phyloP scores from a whole-genome alignment of 139 green algal genomes.

The Picochlorum sp. region DNA sequence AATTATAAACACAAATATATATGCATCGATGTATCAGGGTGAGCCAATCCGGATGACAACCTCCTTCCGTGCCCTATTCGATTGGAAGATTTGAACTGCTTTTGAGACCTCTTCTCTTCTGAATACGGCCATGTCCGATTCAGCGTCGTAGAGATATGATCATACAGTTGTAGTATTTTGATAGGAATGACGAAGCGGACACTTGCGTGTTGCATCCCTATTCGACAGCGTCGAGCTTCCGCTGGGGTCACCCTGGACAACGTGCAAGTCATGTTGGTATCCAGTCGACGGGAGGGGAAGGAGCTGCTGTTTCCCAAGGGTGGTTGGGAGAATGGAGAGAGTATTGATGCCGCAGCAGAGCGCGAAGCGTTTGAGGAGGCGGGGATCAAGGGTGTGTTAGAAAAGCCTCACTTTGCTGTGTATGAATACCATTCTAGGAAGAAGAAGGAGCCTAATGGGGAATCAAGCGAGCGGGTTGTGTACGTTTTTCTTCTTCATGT shows the following conservation, averaged over 20 bases:
- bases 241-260: constrained; percentile 1
- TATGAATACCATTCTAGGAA: constrained; percentile 37
- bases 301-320: constrained; percentile 83
- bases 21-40: too few relatives aligned
- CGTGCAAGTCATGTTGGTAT: constrained; percentile 68
- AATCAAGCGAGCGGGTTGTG: constrained; percentile 32
- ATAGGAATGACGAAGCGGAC: neutral
- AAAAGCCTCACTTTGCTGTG: constrained; percentile 64
- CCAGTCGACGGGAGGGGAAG: constrained; percentile 51
- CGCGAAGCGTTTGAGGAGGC: constrained; percentile 90
- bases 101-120: too few relatives aligned
- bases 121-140: too few relatives aligned
- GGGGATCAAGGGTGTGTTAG: constrained; percentile 68
- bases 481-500: constrained; percentile 80
- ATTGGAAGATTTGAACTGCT: too few relatives aligned
- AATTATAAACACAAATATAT: too few relatives aligned
- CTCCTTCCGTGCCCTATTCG: too few relatives aligned
- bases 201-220: constrained; percentile 67
- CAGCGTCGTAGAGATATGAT: too few relatives aligned
- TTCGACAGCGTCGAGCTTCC: constrained; percentile 32
- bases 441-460: constrained; percentile 24
- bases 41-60: too few relatives aligned
- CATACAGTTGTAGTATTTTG: neutral
- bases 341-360: constrained; percentile 62
- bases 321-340: constrained; percentile 88